Percentiles rank a stretch among this genome's conserved stretches.
Evolutionary conservation across 2,329 filamentous ascomycete species (phyloP).

Genomic region (Clonostachys solani): DNA sequence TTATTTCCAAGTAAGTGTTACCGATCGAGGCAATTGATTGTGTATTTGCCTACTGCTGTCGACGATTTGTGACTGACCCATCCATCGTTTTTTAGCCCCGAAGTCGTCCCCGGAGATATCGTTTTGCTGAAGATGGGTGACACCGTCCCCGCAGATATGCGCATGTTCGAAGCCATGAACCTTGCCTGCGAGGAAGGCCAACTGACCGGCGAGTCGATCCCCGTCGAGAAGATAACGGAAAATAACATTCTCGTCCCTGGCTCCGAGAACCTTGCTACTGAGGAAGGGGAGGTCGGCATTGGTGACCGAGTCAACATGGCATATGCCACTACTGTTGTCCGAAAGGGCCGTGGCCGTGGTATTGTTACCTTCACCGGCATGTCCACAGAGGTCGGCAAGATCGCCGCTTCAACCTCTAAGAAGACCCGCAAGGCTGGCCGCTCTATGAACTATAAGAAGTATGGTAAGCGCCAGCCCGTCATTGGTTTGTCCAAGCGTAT

Average conservation of each 20-base stretch:
- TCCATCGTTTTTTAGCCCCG: conserved; percentile 30
- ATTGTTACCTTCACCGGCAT: conserved; percentile 72
- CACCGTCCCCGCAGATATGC: conserved; percentile 69
- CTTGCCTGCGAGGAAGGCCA: conserved; percentile 75
- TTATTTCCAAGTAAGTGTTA: conserved; percentile 50
- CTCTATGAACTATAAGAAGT: conserved; percentile 49
- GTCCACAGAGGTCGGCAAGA: conserved; percentile 66
- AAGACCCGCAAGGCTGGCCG: conserved; percentile 51
- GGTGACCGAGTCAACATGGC: conserved; percentile 72
- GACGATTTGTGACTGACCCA: no score
- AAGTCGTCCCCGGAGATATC: conserved; percentile 70
- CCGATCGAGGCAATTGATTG: no score
- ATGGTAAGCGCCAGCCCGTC: conserved; percentile 44
- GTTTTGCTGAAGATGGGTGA: conserved; percentile 66
- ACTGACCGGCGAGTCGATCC: conserved; percentile 71
- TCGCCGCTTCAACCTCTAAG: conserved; percentile 52
- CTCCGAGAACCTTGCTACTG: conserved; percentile 37
- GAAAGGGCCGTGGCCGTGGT: conserved; percentile 67
- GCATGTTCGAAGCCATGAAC: conserved; percentile 71
- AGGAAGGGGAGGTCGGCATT: conserved; percentile 53
- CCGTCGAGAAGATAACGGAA: conserved; percentile 61
- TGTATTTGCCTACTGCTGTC: no score
- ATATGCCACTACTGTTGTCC: conserved; percentile 70
- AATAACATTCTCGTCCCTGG: conserved; percentile 37
- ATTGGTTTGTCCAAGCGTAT: conserved; percentile 40